Conservation (phyloP, 2,329 filamentous ascomycete species). For the Passalora sequoiae region DNA sequence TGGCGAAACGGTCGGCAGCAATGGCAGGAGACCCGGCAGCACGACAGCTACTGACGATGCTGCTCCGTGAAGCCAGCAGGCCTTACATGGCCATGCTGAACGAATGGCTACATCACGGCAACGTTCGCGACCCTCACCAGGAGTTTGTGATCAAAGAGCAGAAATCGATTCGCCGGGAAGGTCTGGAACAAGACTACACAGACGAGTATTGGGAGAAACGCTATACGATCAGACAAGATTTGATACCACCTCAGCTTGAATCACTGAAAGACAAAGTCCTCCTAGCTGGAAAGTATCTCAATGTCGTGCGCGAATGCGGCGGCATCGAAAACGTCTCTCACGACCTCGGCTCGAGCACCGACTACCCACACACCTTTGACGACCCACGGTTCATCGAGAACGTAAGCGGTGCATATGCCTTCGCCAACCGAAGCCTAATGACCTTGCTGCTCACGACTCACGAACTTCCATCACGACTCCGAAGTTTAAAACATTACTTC, state of each 20-base stretch:
- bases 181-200: constrained; percentile 91
- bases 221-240: constrained; percentile 87
- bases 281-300: constrained; percentile 93
- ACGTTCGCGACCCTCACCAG: constrained; percentile 85
- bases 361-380: constrained; percentile 89
- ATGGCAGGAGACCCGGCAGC: constrained; percentile 94
- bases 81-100: constrained; percentile 99
- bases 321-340: constrained; percentile 63
- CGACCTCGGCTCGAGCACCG: constrained; percentile 75
- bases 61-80: constrained; percentile 80
- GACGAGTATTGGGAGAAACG: constrained; percentile 99
- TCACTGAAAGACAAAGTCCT: constrained; percentile 90
- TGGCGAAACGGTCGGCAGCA: constrained; percentile 76
- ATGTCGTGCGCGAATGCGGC: constrained; percentile 94
- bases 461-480: constrained; percentile 76
- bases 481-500: constrained; percentile 96
- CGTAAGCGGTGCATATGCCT: constrained; percentile 88
- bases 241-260: constrained; percentile 87
- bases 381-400: constrained; percentile 90
- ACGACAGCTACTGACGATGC: constrained; percentile 69
- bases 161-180: constrained; percentile 86
- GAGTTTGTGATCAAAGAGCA: constrained; percentile 96
- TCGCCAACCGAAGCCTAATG: constrained; percentile 90
- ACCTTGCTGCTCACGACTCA: constrained; percentile 89
- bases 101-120: constrained; percentile 95